Percentiles rank a stretch among this genome's conserved stretches.
Evolutionary conservation across 441 rosid species (phyloP).

Genomic region (Theobroma grandiflorum): DNA sequence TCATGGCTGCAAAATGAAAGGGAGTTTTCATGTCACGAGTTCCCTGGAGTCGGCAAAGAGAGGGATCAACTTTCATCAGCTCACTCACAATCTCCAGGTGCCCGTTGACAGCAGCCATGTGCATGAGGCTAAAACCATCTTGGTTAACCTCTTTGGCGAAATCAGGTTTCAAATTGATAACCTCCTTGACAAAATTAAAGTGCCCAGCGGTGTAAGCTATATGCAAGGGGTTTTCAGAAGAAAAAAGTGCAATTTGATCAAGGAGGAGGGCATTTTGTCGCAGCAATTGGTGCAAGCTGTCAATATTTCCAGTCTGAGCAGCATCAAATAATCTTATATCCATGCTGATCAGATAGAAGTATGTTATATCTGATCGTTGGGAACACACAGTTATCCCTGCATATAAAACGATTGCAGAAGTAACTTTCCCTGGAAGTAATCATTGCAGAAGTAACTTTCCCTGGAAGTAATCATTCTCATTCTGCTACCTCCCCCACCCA

Average conservation of each 20-base stretch:
- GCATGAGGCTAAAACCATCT: slow-evolving; percentile 20
- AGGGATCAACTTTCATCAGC: not conserved
- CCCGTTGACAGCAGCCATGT: slow-evolving; percentile 13
- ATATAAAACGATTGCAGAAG: not conserved
- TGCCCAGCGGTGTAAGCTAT: slow-evolving; percentile 26
- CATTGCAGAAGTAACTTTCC: slow-evolving; percentile 18
- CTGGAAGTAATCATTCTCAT: not conserved
- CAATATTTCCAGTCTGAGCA: slow-evolving; percentile 32
- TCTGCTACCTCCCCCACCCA: not conserved
- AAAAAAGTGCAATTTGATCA: not conserved
- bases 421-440: not conserved
- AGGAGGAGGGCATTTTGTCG: slow-evolving; percentile 30
- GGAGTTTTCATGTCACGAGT: slow-evolving; percentile 19
- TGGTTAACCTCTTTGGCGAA: not conserved
- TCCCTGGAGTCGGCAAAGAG: not conserved
- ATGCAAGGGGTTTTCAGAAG: slow-evolving; percentile 29
- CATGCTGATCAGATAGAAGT: slow-evolving; percentile 20
- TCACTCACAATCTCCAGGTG: not conserved
- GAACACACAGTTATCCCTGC: not conserved
- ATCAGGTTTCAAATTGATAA: slow-evolving; percentile 22
- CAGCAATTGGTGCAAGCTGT: slow-evolving; percentile 26
- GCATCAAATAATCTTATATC: slow-evolving; percentile 34
- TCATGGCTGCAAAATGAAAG: slow-evolving; percentile 19
- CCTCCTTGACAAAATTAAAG: slow-evolving; percentile 25
- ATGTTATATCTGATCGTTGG: not conserved